These are phyloP conservation scores for Sphaerosporella brunnea DNA, from an alignment of 495 filamentous ascomycete genomes.

Conservation along the genomic window DNA sequence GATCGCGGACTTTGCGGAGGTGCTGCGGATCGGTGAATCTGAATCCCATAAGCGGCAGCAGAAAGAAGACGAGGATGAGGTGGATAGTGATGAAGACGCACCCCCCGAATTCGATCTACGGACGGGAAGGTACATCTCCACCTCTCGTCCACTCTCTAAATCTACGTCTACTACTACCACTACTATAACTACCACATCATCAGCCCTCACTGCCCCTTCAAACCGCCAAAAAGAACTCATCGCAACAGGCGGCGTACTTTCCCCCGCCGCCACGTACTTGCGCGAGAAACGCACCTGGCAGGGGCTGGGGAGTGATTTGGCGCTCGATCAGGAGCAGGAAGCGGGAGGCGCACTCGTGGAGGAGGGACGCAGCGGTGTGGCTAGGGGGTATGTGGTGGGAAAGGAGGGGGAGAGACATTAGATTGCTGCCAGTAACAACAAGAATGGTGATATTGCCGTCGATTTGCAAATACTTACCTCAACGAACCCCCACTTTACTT, in stretches of 20 bases:
- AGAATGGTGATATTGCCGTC: too few relatives aligned
- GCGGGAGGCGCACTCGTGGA: slow-evolving; percentile 45
- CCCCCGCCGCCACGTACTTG: slow-evolving; percentile 78
- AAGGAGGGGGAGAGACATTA: slow-evolving; percentile 24
- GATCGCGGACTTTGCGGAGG: slow-evolving; percentile 30
- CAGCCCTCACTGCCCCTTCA: slow-evolving; percentile 24
- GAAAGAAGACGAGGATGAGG: slow-evolving; percentile 24
- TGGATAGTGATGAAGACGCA: slow-evolving; percentile 31
- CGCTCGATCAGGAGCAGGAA: slow-evolving; percentile 49
- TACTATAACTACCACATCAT: slow-evolving; percentile 24
- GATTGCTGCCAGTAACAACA: too few relatives aligned
- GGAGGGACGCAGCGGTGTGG: slow-evolving; percentile 75
- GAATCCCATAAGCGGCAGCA: slow-evolving; percentile 13
- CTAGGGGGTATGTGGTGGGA: slow-evolving; percentile 73
- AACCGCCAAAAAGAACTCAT: slow-evolving; percentile 32
- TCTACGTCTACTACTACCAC: slow-evolving; percentile 16
- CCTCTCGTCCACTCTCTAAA: slow-evolving; percentile 55
- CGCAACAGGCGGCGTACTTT: slow-evolving; percentile 59
- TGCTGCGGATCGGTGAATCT: slow-evolving; percentile 23
- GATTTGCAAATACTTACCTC: too few relatives aligned
- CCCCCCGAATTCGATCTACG: slow-evolving; percentile 87
- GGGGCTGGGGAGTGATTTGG: slow-evolving; percentile 72
- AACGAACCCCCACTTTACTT: too few relatives aligned
- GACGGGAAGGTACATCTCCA: slow-evolving; percentile 69
- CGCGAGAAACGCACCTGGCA: slow-evolving; percentile 73